These are phyloP conservation scores for Trichopus zeylanicus DNA, from an alignment of 116 monocot genomes.

Conservation along the genomic window DNA sequence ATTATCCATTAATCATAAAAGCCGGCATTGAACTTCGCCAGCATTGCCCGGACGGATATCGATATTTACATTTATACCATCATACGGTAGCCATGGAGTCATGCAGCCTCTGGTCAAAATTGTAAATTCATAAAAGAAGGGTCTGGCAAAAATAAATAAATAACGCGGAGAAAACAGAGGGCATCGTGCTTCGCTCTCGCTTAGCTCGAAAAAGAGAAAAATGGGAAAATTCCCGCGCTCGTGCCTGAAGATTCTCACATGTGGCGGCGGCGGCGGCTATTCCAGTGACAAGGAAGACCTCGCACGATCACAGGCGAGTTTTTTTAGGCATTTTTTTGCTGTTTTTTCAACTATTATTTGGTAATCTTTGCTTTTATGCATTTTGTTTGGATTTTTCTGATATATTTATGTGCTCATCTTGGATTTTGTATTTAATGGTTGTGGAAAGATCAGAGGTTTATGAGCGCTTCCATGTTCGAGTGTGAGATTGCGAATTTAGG, in stretches of 20 bases:
- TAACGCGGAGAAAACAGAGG: neutral
- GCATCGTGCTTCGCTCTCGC: neutral
- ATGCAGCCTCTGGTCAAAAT: too few relatives aligned
- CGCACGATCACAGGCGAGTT: conserved; percentile 23
- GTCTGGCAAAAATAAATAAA: too few relatives aligned
- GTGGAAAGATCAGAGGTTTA: neutral
- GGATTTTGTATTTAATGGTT: neutral
- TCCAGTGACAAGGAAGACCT: conserved; percentile 13
- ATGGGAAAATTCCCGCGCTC: conserved; percentile 48
- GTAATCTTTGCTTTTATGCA: neutral
- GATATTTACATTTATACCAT: too few relatives aligned
- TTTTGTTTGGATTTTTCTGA: neutral
- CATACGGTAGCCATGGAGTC: too few relatives aligned
- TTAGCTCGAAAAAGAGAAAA: neutral
- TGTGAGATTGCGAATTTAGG: neutral
- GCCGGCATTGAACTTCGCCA: too few relatives aligned
- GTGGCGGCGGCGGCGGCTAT: conserved; percentile 21
- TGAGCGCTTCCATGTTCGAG: too few relatives aligned
- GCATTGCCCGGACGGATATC: too few relatives aligned
- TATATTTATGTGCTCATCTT: neutral
- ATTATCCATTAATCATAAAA: too few relatives aligned
- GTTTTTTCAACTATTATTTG: neutral
- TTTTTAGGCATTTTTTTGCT: neutral
- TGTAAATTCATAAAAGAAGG: too few relatives aligned
- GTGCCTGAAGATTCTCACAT: conserved; percentile 57